Percentiles rank a stretch among this genome's conserved stretches.
Conservation (phyloP, 2,329 filamentous ascomycete species). For the Ascomycota sp. region DNA sequence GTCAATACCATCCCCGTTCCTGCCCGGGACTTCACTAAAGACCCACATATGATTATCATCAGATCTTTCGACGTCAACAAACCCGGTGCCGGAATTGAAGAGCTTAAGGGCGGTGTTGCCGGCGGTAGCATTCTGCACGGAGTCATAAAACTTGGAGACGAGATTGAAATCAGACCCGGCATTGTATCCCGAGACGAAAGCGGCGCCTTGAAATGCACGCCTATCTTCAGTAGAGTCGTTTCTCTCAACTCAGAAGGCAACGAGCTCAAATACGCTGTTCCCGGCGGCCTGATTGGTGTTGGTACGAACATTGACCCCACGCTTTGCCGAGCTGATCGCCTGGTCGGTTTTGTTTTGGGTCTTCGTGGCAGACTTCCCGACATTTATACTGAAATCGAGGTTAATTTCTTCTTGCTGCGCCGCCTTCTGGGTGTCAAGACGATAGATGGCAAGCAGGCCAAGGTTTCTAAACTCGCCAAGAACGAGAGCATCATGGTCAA, state of each 20-base stretch:
- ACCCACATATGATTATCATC: constrained; percentile 97
- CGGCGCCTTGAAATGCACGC: constrained; percentile 87
- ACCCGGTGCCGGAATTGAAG: constrained; percentile 94
- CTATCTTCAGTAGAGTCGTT: constrained; percentile 89
- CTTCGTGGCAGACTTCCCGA: constrained; percentile 83
- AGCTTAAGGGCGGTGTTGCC: constrained; percentile 94
- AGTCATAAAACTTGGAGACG: constrained; percentile 89
- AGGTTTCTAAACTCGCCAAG: constrained; percentile 95
- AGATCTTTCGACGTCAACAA: constrained; percentile 99
- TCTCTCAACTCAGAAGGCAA: constrained; percentile 95
- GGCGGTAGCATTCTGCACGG: constrained; percentile 93
- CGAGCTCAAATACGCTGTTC: constrained; percentile 94
- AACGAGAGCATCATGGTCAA: constrained; percentile 99
- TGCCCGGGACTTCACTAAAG: constrained; percentile 69
- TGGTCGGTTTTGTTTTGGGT: constrained; percentile 93
- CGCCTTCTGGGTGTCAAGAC: constrained; percentile 91
- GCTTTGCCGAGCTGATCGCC: constrained; percentile 93
- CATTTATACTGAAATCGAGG: constrained; percentile 96
- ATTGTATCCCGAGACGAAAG: constrained; percentile 90
- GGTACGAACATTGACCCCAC: constrained; percentile 95
- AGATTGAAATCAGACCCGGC: constrained; percentile 97
- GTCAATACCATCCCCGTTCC: constrained; percentile 91
- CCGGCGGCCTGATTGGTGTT: constrained; percentile 93
- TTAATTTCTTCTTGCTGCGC: constrained; percentile 97
- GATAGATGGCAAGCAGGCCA: constrained; percentile 95